Evolutionary conservation across 768 basidiomycete species (phyloP).

Genomic region (Vishniacozyma victoriae): DNA sequence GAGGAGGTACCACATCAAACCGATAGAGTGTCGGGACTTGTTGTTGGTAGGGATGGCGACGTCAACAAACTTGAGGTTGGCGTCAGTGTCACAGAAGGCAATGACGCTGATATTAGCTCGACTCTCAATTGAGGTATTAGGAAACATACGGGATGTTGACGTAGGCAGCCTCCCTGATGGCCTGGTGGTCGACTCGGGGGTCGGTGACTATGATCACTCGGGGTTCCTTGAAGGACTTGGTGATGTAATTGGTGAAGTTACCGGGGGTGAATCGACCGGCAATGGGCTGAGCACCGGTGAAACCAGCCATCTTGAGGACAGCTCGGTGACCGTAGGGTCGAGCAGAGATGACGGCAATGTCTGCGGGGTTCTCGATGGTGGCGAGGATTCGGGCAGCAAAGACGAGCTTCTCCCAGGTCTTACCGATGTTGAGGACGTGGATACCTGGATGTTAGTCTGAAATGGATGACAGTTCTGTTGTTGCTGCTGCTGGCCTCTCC

Average conservation of each 20-base stretch:
- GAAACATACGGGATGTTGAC: constrained; percentile 82
- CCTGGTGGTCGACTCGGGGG: constrained; percentile 99
- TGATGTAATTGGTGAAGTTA: constrained; percentile 99
- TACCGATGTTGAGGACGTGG: constrained; percentile 95
- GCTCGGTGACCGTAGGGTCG: constrained; percentile 99
- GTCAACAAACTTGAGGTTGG: constrained; percentile 94
- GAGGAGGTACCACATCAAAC: constrained; percentile 67
- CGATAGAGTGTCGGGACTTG: constrained; percentile 95
- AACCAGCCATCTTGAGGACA: constrained; percentile 95
- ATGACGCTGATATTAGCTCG: constrained; percentile 57
- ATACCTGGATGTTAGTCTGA: constrained; percentile 62
- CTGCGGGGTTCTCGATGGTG: constrained; percentile 95
- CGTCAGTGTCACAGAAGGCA: constrained; percentile 97
- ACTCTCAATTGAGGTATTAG: neutral
- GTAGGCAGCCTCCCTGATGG: constrained; percentile 98
- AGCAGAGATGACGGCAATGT: constrained; percentile 96
- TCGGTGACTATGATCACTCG: constrained; percentile 97
- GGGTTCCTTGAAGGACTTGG: constrained; percentile 99
- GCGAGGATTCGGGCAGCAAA: constrained; percentile 96
- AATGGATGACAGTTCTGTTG: neutral
- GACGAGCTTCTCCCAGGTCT: constrained; percentile 99
- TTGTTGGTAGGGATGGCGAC: constrained; percentile 99
- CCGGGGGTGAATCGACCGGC: constrained; percentile 99
- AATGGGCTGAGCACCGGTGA: constrained; percentile 97
- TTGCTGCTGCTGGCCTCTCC: neutral